Evolutionary conservation across 768 basidiomycete species (phyloP).

Genomic region (Asterophora lycoperdoides): DNA sequence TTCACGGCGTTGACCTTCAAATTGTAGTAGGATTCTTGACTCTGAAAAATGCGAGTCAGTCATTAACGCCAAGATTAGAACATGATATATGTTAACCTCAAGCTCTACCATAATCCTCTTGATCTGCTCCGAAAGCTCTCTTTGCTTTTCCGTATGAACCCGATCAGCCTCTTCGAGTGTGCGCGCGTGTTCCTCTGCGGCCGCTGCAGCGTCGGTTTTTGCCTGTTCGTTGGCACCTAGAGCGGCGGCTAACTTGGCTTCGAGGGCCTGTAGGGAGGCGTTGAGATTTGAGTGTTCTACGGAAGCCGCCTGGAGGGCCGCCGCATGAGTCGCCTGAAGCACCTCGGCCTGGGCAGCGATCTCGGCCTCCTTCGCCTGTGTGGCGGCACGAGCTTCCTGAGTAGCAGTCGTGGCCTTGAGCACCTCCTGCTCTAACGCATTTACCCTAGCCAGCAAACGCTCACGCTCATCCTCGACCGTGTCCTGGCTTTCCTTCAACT

Average conservation of each 20-base stretch:
- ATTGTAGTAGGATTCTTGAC: conserved; percentile 65
- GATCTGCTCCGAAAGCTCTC: conserved; percentile 52
- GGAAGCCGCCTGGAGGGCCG: conserved; percentile 39
- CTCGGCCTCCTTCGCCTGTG: conserved; percentile 45
- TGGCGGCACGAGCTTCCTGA: conserved; percentile 44
- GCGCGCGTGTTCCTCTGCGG: conserved; percentile 42
- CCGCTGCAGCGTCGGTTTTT: conserved; percentile 38
- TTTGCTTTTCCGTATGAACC: conserved; percentile 43
- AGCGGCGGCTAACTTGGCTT: conserved; percentile 42
- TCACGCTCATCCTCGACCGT: conserved; percentile 54
- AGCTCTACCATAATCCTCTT: conserved; percentile 56
- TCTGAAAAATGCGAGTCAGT: conserved; percentile 35
- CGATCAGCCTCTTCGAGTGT: conserved; percentile 52
- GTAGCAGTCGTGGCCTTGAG: conserved; percentile 42
- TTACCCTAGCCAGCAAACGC: conserved; percentile 41
- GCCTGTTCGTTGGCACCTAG: conserved; percentile 46
- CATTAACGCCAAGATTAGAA: not conserved
- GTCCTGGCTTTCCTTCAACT: conserved; percentile 70
- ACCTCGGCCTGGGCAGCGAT: conserved; percentile 36
- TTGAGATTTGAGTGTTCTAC: conserved; percentile 41
- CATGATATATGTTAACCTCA: conserved; percentile 42
- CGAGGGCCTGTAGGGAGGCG: conserved; percentile 43
- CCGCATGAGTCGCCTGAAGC: conserved; percentile 39
- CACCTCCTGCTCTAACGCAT: conserved; percentile 51
- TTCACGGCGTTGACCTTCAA: conserved; percentile 63